Percentiles rank a stretch among this genome's conserved stretches.
phyloP scores from a whole-genome alignment of 2,329 filamentous ascomycete species.

The Ascochyta pisi region DNA sequence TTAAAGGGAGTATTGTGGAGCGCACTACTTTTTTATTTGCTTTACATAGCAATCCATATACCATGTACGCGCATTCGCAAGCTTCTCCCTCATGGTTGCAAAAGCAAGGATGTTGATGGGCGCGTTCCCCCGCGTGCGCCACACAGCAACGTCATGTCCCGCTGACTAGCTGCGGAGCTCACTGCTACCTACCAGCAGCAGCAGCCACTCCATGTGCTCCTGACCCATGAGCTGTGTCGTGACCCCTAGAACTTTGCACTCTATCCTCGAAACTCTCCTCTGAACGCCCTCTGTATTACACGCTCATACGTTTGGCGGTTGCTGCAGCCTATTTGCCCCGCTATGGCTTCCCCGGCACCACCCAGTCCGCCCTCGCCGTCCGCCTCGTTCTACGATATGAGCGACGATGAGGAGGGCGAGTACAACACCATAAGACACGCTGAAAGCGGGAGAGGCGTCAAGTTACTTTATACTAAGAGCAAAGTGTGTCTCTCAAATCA shows the following conservation, averaged over 20 bases:
- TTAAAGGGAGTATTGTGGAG: not conserved
- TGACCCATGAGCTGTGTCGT: conserved; percentile 10
- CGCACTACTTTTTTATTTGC: not conserved
- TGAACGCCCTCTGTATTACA: conserved; percentile 2
- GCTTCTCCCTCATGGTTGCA: not conserved
- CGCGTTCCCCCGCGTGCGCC: conserved; percentile 17
- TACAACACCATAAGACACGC: conserved; percentile 92
- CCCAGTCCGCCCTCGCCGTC: conserved; percentile 70
- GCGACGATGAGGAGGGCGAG: conserved; percentile 92
- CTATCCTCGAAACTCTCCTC: not conserved
- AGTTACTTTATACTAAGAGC: conserved; percentile 94
- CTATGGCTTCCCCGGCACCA: conserved; percentile 42
- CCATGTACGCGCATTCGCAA: conserved; percentile 2
- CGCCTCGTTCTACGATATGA: conserved; percentile 92
- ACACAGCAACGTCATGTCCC: conserved; percentile 20
- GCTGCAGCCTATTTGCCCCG: conserved; percentile 24
- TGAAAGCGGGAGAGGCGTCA: conserved; percentile 80
- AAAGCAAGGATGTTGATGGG: not conserved
- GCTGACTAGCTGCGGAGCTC: conserved; percentile 13
- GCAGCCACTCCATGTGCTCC: conserved; percentile 20
- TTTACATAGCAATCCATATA: conserved; percentile 2
- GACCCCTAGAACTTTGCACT: not conserved
- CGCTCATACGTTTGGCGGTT: not conserved
- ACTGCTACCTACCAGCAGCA: conserved; percentile 8
- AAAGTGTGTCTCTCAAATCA: conserved; percentile 67